Conservation (phyloP, 2,329 filamentous ascomycete genomes). For the Niveomyces coronatus region DNA sequence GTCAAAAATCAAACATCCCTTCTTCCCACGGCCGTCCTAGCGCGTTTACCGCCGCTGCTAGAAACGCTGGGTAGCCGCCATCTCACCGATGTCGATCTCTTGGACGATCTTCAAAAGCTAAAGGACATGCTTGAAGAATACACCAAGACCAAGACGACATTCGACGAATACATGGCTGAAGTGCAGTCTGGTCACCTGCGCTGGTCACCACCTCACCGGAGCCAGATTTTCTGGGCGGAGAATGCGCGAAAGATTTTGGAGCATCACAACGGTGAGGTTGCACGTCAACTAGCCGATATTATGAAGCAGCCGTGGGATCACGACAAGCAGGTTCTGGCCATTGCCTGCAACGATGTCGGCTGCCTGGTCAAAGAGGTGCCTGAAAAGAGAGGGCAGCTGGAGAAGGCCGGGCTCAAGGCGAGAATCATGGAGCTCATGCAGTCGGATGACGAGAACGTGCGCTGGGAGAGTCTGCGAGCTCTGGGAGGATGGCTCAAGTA, state of each 20-base stretch:
- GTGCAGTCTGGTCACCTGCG: slow-evolving; percentile 77
- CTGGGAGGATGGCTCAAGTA: slow-evolving; percentile 59
- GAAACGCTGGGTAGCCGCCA: slow-evolving; percentile 53
- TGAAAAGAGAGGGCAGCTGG: slow-evolving; percentile 68
- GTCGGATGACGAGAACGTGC: slow-evolving; percentile 75
- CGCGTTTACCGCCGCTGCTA: slow-evolving; percentile 62
- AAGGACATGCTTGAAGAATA: slow-evolving; percentile 57
- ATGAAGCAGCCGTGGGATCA: slow-evolving; percentile 63
- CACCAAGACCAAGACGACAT: slow-evolving; percentile 61
- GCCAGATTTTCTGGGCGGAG: slow-evolving; percentile 80
- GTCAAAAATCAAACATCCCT: slow-evolving; percentile 56
- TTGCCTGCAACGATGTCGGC: slow-evolving; percentile 90
- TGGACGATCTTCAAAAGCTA: slow-evolving; percentile 50
- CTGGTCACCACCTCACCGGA: slow-evolving; percentile 88
- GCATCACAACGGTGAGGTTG: slow-evolving; percentile 66
- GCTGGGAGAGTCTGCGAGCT: slow-evolving; percentile 86
- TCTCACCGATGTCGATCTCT: slow-evolving; percentile 52
- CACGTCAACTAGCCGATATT: slow-evolving; percentile 76
- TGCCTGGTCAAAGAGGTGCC: slow-evolving; percentile 80
- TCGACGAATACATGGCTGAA: slow-evolving; percentile 85
- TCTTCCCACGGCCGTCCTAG: slow-evolving; percentile 78
- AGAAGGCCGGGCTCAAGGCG: slow-evolving; percentile 75
- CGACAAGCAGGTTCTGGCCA: slow-evolving; percentile 80
- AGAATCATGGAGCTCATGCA: slow-evolving; percentile 91
- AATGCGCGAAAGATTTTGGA: slow-evolving; percentile 84